Base-by-base conservation (phyloP, 2,329 filamentous ascomycete genomes). In the Claviceps sp. region DNA sequence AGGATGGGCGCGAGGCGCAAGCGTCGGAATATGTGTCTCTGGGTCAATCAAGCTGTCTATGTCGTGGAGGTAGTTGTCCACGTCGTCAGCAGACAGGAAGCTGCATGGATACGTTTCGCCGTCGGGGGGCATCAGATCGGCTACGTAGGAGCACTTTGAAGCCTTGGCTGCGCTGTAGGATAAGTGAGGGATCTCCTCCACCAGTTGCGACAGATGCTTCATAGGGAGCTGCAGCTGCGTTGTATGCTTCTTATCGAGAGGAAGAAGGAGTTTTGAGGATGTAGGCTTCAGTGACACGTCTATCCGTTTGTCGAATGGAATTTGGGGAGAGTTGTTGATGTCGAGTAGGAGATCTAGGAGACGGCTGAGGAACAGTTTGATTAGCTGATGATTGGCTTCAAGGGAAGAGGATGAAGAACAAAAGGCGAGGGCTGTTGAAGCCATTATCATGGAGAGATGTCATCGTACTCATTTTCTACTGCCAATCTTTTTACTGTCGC, bases 261-360 rank as follows among this genome's bases (percentile, higher is more conserved):
- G 61, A 20, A 67, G 58, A 44, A 54, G 56, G 9, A 57, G 61
- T n/a, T 66, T 66, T 23, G 66, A 56, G 16, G 71, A 66, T 11
- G 70, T 66, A 3, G 71, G 67, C 44, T 72, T 66, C 7, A 77
- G 65, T 48, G 72, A 74, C 52, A 96, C 71, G 61, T 91, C 83
- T 69, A 88, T 84, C 59, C 86, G 85, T 61, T 85, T 80, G 53
- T 83, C 77, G 29, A 80, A 72, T 11, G 88, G 82, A 45, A 97
- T 82, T 64, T 93, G 86, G 20, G 84, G 74, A 44, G 82, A 86
- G 49, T 86, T 82, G 70, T 98, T 98, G 70, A 96, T 78, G 62
- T 96, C 90, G 55, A 95, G 76, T 37, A 97, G 79, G 11, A 96
- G 72, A 60, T 97, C 91, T 50, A 96, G 79, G 37, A 97, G 71